phyloP scores from a whole-genome alignment of 148 eudicot species.

The Fagopyrum homotropicum region DNA sequence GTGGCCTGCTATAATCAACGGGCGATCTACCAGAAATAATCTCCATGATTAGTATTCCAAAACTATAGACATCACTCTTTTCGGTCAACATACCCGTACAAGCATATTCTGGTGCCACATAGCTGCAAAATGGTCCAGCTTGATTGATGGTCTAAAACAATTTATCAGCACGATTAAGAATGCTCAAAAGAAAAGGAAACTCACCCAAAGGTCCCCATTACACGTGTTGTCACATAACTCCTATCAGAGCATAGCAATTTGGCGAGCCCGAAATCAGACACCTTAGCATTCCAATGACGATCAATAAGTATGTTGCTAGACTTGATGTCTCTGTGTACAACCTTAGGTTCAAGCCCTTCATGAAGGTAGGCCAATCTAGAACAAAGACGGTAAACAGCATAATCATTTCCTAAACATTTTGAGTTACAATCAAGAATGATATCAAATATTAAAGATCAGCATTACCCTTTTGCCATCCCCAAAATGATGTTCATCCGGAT shows the following conservation, averaged over 20 bases:
- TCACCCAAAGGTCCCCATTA: conserved; percentile 73
- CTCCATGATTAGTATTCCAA: conserved; percentile 62
- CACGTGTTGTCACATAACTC: conserved; percentile 65
- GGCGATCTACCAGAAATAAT: conserved; percentile 49
- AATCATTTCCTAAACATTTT: neutral
- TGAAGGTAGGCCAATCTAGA: conserved; percentile 66
- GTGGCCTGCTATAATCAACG: conserved; percentile 48
- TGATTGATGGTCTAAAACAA: neutral
- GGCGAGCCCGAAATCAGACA: conserved; percentile 70
- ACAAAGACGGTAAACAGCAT: neutral
- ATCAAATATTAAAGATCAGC: neutral
- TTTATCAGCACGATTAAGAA: neutral
- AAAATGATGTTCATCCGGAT: conserved; percentile 50
- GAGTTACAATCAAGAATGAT: neutral
- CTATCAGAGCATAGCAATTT: conserved; percentile 55
- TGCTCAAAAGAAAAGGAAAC: conserved; percentile 8
- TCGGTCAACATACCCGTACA: conserved; percentile 60
- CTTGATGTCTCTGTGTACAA: conserved; percentile 13
- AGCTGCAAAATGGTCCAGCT: conserved; percentile 23
- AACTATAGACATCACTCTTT: conserved; percentile 55
- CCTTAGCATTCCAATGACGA: conserved; percentile 50
- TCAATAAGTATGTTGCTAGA: conserved; percentile 53
- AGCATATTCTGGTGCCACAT: conserved; percentile 64
- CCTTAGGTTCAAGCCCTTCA: conserved; percentile 48
- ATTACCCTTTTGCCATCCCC: conserved; percentile 65